Evolutionary conservation across 2,329 filamentous ascomycete genomes (phyloP).

Genomic region (Aspergillus alliaceus): DNA sequence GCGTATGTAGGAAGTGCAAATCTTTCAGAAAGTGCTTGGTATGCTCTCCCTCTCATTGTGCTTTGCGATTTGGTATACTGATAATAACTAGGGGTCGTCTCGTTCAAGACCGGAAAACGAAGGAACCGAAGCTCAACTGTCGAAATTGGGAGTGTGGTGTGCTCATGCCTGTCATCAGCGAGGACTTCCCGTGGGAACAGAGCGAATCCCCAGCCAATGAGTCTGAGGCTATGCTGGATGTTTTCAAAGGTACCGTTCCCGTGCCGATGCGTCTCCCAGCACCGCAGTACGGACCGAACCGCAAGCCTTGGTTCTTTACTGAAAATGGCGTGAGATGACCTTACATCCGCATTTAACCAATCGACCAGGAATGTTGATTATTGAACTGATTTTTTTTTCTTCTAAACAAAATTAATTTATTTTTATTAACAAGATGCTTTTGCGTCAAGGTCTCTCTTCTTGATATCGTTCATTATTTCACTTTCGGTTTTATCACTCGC

Average conservation of each 20-base stretch:
- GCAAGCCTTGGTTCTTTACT: slow-evolving; percentile 27
- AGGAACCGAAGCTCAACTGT: slow-evolving; percentile 73
- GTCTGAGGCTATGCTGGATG: slow-evolving; percentile 16
- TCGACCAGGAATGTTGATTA: neutral
- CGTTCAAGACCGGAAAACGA: slow-evolving; percentile 66
- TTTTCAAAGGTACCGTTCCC: slow-evolving; percentile 42
- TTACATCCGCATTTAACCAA: neutral
- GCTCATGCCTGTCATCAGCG: slow-evolving; percentile 59
- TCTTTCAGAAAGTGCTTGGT: slow-evolving; percentile 90
- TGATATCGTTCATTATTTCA: neutral
- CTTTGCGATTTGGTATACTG: neutral
- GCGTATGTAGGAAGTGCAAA: slow-evolving; percentile 90
- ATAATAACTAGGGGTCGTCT: slow-evolving; percentile 68
- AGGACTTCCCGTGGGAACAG: slow-evolving; percentile 9
- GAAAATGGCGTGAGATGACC: neutral
- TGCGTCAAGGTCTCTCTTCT: neutral
- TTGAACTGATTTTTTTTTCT: neutral
- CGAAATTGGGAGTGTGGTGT: slow-evolving; percentile 97
- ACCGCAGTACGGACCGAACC: slow-evolving; percentile 14
- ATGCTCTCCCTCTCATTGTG: neutral
- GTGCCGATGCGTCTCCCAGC: slow-evolving; percentile 47
- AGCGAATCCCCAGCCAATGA: neutral
- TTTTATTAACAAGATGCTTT: neutral
- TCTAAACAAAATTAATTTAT: neutral
- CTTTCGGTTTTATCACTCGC: too few species aligned